These are phyloP conservation scores for Penstemon newberryi DNA, from an alignment of 257 asterid species.

Conservation along the genomic window DNA sequence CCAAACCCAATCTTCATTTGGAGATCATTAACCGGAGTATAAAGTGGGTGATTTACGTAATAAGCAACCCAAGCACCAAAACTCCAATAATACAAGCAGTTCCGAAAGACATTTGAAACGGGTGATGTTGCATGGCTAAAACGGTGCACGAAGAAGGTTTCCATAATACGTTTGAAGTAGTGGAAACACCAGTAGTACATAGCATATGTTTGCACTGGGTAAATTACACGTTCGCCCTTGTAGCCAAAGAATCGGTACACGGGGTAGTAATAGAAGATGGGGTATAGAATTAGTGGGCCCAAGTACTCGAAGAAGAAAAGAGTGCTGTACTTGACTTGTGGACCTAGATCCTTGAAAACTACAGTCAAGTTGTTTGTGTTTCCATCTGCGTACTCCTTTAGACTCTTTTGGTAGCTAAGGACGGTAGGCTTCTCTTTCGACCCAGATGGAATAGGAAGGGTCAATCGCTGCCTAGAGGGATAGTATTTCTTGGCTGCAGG, in stretches of 20 bases:
- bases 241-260: constrained; percentile 69
- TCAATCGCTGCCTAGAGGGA: constrained; percentile 83
- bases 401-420: constrained; percentile 68
- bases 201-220: constrained; percentile 90
- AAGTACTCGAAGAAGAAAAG: constrained; percentile 90
- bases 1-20: constrained; percentile 90
- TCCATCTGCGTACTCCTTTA: constrained; percentile 67
- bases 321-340: constrained; percentile 87
- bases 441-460: constrained; percentile 75
- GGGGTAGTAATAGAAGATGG: constrained; percentile 71
- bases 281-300: constrained; percentile 88
- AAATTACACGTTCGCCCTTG: constrained; percentile 63
- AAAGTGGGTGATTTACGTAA: constrained; percentile 84
- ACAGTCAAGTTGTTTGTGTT: constrained; percentile 53
- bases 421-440: constrained; percentile 76
- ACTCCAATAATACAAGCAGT: constrained; percentile 97
- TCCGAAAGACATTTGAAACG: constrained; percentile 77
- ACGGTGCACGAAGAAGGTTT: constrained; percentile 93
- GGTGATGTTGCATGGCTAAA: constrained; percentile 99
- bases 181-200: constrained; percentile 92
- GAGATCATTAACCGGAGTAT: constrained; percentile 83
- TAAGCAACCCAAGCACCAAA: constrained; percentile 87
- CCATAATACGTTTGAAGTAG: constrained; percentile 88
- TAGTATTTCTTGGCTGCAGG: constrained; percentile 73
- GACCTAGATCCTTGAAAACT: constrained; percentile 91